Evolutionary conservation across 1,284 basidiomycete species (phyloP).

Genomic region (Wallemia ichthyophaga): DNA sequence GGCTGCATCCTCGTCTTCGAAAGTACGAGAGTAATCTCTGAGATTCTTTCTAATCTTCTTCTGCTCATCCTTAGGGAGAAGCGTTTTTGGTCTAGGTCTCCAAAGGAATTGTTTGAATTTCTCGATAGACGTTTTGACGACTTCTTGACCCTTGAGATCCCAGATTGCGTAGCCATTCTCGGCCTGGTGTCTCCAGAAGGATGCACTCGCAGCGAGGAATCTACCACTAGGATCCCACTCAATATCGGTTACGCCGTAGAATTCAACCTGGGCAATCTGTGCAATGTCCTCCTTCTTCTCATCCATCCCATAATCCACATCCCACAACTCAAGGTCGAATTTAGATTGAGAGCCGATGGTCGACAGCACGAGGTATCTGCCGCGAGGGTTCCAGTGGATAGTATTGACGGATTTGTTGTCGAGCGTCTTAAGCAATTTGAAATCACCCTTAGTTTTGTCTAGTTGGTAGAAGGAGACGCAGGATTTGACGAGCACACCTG

Average conservation of each 20-base stretch:
- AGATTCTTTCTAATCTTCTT: constrained; percentile 64
- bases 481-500: constrained; percentile 80
- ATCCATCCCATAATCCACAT: constrained; percentile 66
- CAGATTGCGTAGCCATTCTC: constrained; percentile 91
- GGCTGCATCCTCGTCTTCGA: constrained; percentile 89
- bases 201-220: constrained; percentile 74
- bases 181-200: constrained; percentile 78
- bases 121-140: constrained; percentile 63
- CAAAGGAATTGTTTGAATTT: constrained; percentile 98
- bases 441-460: constrained; percentile 78
- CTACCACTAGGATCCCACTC: constrained; percentile 97
- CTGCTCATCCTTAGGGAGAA: constrained; percentile 69
- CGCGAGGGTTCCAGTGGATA: constrained; percentile 88
- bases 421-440: constrained; percentile 56
- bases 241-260: constrained; percentile 91
- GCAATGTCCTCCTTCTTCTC: constrained; percentile 26
- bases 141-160: constrained; percentile 88
- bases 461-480: constrained; percentile 90
- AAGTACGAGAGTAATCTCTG: constrained; percentile 63
- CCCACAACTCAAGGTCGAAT: constrained; percentile 97
- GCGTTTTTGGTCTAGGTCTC: constrained; percentile 69
- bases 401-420: constrained; percentile 72
- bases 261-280: constrained; percentile 75
- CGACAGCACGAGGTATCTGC: constrained; percentile 79
- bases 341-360: constrained; percentile 84